Conservation (phyloP, 164 flowering plant genomes). For the Santalum album region DNA sequence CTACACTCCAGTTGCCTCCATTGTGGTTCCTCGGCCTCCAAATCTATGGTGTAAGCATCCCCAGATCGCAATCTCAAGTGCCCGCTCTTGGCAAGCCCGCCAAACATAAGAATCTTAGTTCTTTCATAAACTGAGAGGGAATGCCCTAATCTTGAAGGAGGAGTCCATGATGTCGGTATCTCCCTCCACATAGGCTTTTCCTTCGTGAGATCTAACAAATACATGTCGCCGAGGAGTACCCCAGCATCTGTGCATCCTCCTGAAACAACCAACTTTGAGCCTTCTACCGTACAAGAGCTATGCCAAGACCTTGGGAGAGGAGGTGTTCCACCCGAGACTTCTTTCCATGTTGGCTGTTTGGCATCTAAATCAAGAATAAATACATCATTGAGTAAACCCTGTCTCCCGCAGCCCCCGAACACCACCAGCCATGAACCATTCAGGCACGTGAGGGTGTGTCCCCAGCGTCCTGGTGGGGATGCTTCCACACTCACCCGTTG, state of each 20-base stretch:
- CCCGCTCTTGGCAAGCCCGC: conserved; percentile 82
- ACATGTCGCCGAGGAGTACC: conserved; percentile 69
- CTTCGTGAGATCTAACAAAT: conserved; percentile 55
- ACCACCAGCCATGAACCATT: conserved; percentile 78
- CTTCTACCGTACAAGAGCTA: conserved; percentile 78
- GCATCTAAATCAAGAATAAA: conserved; percentile 84
- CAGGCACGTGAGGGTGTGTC: conserved; percentile 73
- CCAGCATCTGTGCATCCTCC: conserved; percentile 93
- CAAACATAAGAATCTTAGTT: conserved; percentile 78
- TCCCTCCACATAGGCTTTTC: conserved; percentile 77
- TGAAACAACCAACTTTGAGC: conserved; percentile 71
- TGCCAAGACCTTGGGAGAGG: conserved; percentile 92
- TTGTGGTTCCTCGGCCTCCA: conserved; percentile 54
- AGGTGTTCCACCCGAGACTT: conserved; percentile 59
- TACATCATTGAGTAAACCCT: conserved; percentile 81
- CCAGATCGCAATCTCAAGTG: conserved; percentile 61
- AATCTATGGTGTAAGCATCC: conserved; percentile 74
- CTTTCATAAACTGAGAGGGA: conserved; percentile 74
- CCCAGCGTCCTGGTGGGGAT: conserved; percentile 93
- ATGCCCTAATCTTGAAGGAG: conserved; percentile 78
- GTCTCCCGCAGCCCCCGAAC: conserved; percentile 80
- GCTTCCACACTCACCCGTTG: conserved; percentile 53
- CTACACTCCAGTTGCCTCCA: conserved; percentile 71
- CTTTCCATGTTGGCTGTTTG: conserved; percentile 77
- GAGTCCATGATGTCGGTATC: conserved; percentile 60